Evolutionary conservation across 2,329 filamentous ascomycete genomes (phyloP), one percentile per base, ranked within the genome.

Genomic region (Dothidotthia symphoricarpi): DNA sequence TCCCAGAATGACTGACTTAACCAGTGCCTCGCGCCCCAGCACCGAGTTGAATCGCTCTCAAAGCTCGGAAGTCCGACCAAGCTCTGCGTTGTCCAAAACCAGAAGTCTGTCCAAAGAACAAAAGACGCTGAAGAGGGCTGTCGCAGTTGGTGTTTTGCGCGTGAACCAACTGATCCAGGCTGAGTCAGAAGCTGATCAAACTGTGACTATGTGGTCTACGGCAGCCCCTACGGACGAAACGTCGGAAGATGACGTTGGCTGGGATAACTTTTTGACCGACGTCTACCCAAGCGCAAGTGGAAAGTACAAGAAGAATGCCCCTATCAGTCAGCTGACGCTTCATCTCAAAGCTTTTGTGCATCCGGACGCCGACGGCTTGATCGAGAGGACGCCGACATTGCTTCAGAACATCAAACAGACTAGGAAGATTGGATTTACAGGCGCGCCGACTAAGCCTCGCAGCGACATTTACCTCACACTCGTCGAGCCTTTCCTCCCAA

Each of bases 391-490:
- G 3, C 93, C 93, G 0, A 97, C 91, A 0, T 71, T 94, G 11
- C 79, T 98, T 11, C 85, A 94, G 34, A 83, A 85, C 34, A 80
- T 97, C 43, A 76, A 77, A 40, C 85, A 85, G 64, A 95, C 90
- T 0, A 85, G 77, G 55, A 93, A 93, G 63, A 90, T 97, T 65
- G 93, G 90, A 2, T 97, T 98, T 63, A 88, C 91, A 3, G 90
- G 90, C 10, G 90, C 90, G 2, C 91, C 93, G 0, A 89, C 85
- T 0, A 90, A 88, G 61, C 77, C 86, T 12, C 78, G 94, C 55
- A 96, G 89, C 9, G 94, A 98, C 64, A 97, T 98, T 34, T 98
- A 98, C 62, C 68, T 98, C 29, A 96, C 89, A 0, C 68, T 98
- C 31, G 81, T 82, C 41, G 83, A 88, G 47, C 86, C 88, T 0